phyloP scores from a whole-genome alignment of 768 basidiomycete genomes.

The Nevesoporus exiguus region DNA sequence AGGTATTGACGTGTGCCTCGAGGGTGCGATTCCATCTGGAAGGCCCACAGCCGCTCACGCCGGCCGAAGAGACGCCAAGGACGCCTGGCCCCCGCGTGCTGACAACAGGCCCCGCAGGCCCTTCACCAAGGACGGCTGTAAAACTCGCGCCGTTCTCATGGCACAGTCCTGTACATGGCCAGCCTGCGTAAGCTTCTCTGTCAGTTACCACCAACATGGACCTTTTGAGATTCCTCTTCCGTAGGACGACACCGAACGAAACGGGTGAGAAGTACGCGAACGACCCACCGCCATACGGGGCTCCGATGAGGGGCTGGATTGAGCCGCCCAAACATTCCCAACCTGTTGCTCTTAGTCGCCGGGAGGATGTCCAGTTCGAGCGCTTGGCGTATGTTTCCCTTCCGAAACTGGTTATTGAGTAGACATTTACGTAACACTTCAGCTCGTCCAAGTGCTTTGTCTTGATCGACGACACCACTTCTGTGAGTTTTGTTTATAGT shows the following conservation, averaged over 20 bases:
- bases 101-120: background rate
- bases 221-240: background rate
- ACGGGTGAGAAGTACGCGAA: background rate
- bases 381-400: conserved; percentile 16
- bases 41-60: background rate
- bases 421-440: background rate
- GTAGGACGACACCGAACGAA: background rate
- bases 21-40: conserved; percentile 16
- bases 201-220: background rate
- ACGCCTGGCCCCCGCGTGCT: background rate
- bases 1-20: conserved; percentile 21
- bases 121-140: background rate
- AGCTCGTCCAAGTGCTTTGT: conserved; percentile 22
- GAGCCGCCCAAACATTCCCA: conserved; percentile 9
- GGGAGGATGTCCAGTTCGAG: conserved; percentile 17
- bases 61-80: background rate
- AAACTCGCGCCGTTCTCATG: conserved; percentile 5
- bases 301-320: conserved; percentile 9
- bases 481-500: conserved; percentile 7
- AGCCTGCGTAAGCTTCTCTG: conserved; percentile 9
- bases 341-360: conserved; percentile 6
- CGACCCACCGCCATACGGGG: conserved; percentile 15
- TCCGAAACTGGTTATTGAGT: background rate
- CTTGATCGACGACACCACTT: conserved; percentile 21
- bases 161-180: background rate